Percentiles rank a stretch among this genome's conserved stretches.
Conservation (phyloP, 164 flowering plant genomes). For the Sedum album region DNA sequence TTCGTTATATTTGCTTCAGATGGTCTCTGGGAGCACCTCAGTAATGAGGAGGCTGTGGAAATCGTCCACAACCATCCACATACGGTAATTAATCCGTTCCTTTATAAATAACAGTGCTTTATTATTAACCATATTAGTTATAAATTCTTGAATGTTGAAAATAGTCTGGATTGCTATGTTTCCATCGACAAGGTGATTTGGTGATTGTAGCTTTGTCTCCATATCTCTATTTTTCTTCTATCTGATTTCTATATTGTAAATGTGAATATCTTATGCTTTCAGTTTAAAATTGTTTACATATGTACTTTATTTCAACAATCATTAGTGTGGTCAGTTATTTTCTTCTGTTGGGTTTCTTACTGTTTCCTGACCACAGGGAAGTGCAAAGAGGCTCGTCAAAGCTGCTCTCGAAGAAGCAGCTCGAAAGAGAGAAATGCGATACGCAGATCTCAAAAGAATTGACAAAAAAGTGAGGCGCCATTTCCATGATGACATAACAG, state of each 20-base stretch:
- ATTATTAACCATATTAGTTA: background rate
- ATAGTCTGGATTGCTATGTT: background rate
- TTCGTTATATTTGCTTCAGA: conserved; percentile 89
- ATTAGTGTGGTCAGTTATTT: background rate
- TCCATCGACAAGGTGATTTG: too few species aligned
- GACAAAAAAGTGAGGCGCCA: conserved; percentile 71
- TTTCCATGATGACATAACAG: conserved; percentile 77
- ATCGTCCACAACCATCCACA: conserved; percentile 66
- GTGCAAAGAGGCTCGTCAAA: conserved; percentile 63
- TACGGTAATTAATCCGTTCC: conserved; percentile 36
- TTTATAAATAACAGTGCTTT: conserved; percentile 3
- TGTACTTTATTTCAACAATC: too few species aligned
- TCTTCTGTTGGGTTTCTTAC: background rate
- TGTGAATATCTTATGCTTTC: background rate
- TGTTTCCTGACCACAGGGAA: conserved; percentile 31
- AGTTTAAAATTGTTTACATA: background rate
- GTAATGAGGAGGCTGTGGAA: conserved; percentile 70
- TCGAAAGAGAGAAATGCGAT: conserved; percentile 67
- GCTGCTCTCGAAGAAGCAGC: conserved; percentile 84
- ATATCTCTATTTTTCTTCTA: background rate
- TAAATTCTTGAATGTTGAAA: background rate
- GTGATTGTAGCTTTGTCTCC: background rate
- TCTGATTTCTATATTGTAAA: background rate
- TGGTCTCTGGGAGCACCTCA: conserved; percentile 91
- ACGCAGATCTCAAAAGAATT: conserved; percentile 53